Evolutionary conservation across 2,329 filamentous ascomycete species (phyloP), one percentile per base, ranked within the genome.

Genomic region (Chlorencoelia australis): DNA sequence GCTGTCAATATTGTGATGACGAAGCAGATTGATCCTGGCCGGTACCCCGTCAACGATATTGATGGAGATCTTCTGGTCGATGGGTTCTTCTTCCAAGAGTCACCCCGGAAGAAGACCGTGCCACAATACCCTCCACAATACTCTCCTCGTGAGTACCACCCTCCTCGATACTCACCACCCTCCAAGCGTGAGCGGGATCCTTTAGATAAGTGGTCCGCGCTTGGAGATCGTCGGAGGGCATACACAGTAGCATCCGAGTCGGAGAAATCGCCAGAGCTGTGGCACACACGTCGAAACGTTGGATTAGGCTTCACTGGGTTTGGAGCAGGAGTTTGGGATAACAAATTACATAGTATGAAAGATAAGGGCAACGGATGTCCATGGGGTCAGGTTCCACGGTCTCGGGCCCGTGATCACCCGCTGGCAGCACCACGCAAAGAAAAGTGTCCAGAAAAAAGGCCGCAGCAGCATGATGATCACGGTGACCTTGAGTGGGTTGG

Each of bases 401-500:
- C 58, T 37, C 67, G 52, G 48, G 54, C 50, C 41, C 68, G 71
- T 64, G 72, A 76, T 46, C 43, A 49, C 21, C 38, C 44, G 24
- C 53, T 72, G 71, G 71, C 72, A 19, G 36, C 33, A 25, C 33
- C 33, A 19, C 30, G 36, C 8, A 38, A 38, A 25, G 36, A 34
- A 4, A 38, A 38, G 24, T 8, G 28, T 18, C 14, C 21, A 26
- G 20, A 14, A n/a, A 14, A 55, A 67, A 73, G 54, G 77, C 81
- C 45, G 67, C 28, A 64, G 55, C 71, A 71, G 26, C 49, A 54
- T 28, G 79, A 80, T 63, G 71, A 54, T 50, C 61, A 69, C 55
- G 79, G 82, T 64, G 73, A 89, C 56, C 65, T 88, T 68, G 87
- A 94, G 75, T 94, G 89, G 80, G 85, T 94, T 77, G 87, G 87